These are phyloP conservation scores for Rhizomucor pusillus DNA, from an alignment of 371 early-diverging fungal genomes.

Conservation along the genomic window DNA sequence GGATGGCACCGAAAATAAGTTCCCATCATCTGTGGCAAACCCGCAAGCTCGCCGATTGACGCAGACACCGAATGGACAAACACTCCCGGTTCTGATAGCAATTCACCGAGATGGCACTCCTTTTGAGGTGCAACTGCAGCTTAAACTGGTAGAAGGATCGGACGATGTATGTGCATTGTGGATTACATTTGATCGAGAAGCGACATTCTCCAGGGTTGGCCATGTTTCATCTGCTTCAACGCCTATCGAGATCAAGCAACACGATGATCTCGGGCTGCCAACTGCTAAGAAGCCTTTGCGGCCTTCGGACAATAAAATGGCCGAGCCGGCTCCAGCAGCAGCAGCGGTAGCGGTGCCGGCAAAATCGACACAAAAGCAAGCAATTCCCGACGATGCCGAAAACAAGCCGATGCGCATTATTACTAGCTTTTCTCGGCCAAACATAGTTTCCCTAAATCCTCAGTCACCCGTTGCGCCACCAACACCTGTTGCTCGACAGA, in stretches of 20 bases:
- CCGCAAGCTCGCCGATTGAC: constrained; percentile 20
- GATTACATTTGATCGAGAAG: constrained; percentile 67
- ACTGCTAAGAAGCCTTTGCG: constrained; percentile 8
- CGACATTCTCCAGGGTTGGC: constrained; percentile 48
- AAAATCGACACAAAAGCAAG: neutral
- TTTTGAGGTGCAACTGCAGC: constrained; percentile 62
- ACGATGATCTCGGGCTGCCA: constrained; percentile 18
- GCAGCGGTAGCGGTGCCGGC: neutral
- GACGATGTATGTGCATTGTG: constrained; percentile 63
- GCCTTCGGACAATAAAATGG: neutral
- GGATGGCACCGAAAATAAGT: constrained; percentile 1
- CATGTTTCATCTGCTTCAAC: constrained; percentile 12
- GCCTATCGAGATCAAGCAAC: constrained; percentile 15
- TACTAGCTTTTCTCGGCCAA: constrained; percentile 18
- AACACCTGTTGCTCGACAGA: neutral
- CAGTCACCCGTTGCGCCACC: neutral
- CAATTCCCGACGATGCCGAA: neutral
- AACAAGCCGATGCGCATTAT: constrained; percentile 10
- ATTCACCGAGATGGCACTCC: constrained; percentile 66
- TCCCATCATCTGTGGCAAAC: constrained; percentile 1
- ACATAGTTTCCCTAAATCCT: constrained; percentile 4
- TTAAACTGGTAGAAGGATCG: constrained; percentile 51
- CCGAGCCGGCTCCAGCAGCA: constrained; percentile 2
- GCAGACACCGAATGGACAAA: constrained; percentile 30
- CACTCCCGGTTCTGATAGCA: constrained; percentile 53